phyloP scores from a whole-genome alignment of 1,139 yeast genomes.

The Yamadazyma buinensis region DNA sequence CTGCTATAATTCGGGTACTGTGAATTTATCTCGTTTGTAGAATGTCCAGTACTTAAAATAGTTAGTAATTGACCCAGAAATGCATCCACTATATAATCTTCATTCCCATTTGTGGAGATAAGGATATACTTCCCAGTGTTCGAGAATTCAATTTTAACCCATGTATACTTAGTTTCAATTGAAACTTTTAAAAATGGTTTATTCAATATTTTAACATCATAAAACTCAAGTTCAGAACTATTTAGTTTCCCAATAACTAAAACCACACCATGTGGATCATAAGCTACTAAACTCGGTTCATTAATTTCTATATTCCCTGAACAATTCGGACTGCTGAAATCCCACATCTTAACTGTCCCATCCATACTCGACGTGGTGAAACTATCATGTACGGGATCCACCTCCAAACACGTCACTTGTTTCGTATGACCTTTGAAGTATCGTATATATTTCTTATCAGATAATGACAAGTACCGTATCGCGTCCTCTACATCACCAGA shows the following conservation, averaged over 20 bases:
- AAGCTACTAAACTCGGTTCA: constrained; percentile 56
- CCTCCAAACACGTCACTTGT: constrained; percentile 67
- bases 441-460: constrained; percentile 74
- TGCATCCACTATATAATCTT: constrained; percentile 67
- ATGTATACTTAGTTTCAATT: constrained; percentile 25
- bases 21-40: constrained; percentile 13
- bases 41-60: constrained; percentile 32
- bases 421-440: constrained; percentile 86
- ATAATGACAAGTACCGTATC: constrained; percentile 69
- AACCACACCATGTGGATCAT: constrained; percentile 81
- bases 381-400: constrained; percentile 68
- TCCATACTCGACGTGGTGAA: constrained; percentile 73
- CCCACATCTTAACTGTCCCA: constrained; percentile 85
- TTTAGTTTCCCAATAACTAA: constrained; percentile 61
- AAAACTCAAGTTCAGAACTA: constrained; percentile 49
- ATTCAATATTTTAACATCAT: constrained; percentile 57
- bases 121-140: constrained; percentile 76
- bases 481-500: constrained; percentile 49
- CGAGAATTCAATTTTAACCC: constrained; percentile 77
- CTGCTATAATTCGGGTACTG: constrained; percentile 54
- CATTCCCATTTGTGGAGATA: constrained; percentile 53
- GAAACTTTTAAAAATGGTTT: constrained; percentile 47
- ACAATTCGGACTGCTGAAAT: constrained; percentile 57
- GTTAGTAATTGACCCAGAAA: constrained; percentile 60
- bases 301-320: constrained; percentile 62